Conservation (phyloP, 2,329 filamentous ascomycete species). For the Cladosporium sphaerospermum region DNA sequence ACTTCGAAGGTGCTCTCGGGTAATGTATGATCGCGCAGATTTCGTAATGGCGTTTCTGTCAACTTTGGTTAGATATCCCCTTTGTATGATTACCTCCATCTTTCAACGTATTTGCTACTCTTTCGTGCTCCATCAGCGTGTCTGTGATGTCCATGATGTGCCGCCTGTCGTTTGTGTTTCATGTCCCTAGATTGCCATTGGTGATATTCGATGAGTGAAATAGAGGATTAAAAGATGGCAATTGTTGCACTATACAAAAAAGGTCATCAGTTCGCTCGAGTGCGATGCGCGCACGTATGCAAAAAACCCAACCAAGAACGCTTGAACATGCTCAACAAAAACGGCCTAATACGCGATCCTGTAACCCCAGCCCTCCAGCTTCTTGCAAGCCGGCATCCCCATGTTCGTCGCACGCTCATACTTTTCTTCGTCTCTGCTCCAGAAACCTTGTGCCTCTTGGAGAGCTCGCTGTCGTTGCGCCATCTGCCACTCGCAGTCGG, state of each 20-base stretch:
- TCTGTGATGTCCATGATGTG: too few species aligned
- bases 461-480: constrained; percentile 58
- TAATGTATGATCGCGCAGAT: too few species aligned
- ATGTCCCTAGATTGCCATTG: too few species aligned
- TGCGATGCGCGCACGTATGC: not conserved
- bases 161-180: too few species aligned
- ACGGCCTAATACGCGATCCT: constrained; percentile 12
- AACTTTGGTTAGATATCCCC: too few species aligned
- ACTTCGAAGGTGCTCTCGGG: too few species aligned
- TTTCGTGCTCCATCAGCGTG: too few species aligned
- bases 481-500: constrained; percentile 70
- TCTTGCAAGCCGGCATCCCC: constrained; percentile 54
- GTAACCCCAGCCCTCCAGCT: constrained; percentile 46
- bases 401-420: constrained; percentile 63
- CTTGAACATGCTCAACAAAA: not conserved
- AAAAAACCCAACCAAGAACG: not conserved
- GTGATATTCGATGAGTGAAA: too few species aligned
- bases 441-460: constrained; percentile 81
- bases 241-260: constrained; percentile 1
- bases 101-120: too few species aligned
- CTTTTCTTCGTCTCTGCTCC: constrained; percentile 73
- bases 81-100: too few species aligned
- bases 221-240: not conserved
- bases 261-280: constrained; percentile 7
- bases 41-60: too few species aligned